Conservation (phyloP, 2,329 filamentous ascomycete species). For the Lecanosticta acicola region DNA sequence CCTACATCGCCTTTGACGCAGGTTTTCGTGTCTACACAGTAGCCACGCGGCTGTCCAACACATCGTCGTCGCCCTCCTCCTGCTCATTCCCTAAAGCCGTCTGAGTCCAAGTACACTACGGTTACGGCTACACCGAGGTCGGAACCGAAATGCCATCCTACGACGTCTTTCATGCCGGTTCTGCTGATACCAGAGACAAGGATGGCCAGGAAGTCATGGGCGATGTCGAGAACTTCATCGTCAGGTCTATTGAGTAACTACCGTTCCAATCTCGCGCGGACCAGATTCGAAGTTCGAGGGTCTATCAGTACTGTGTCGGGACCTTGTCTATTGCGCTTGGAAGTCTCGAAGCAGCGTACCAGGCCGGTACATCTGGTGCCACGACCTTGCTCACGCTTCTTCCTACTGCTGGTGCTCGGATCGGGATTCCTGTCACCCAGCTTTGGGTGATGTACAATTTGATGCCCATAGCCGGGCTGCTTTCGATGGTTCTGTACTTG, state of each 20-base stretch:
- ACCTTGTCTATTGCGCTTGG: slow-evolving; percentile 6
- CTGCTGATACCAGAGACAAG: too few relatives aligned
- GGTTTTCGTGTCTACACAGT: too few relatives aligned
- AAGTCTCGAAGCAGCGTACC: slow-evolving; percentile 4
- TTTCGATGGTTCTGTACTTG: slow-evolving; percentile 4
- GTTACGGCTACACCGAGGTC: slow-evolving; percentile 2
- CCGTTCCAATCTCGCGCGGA: slow-evolving; percentile 1
- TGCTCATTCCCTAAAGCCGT: background rate
- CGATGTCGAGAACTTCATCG: slow-evolving; percentile 6
- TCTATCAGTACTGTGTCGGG: background rate
- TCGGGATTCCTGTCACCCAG: slow-evolving; percentile 6
- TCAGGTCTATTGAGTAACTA: background rate
- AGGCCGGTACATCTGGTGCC: slow-evolving; percentile 3
- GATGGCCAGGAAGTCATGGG: slow-evolving; percentile 4
- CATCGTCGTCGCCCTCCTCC: slow-evolving; percentile 1
- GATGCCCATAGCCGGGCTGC: slow-evolving; percentile 5
- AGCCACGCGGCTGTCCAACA: too few relatives aligned
- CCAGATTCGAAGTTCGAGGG: slow-evolving; percentile 3
- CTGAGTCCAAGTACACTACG: background rate
- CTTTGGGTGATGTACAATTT: slow-evolving; percentile 7
- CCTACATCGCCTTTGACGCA: too few relatives aligned
- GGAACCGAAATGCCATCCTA: background rate
- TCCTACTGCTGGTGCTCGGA: slow-evolving; percentile 6
- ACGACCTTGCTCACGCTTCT: slow-evolving; percentile 7
- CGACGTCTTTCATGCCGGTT: slow-evolving; percentile 1